Evolutionary conservation across 257 asterid genomes (phyloP).

Genomic region (Solanum clarkiae): DNA sequence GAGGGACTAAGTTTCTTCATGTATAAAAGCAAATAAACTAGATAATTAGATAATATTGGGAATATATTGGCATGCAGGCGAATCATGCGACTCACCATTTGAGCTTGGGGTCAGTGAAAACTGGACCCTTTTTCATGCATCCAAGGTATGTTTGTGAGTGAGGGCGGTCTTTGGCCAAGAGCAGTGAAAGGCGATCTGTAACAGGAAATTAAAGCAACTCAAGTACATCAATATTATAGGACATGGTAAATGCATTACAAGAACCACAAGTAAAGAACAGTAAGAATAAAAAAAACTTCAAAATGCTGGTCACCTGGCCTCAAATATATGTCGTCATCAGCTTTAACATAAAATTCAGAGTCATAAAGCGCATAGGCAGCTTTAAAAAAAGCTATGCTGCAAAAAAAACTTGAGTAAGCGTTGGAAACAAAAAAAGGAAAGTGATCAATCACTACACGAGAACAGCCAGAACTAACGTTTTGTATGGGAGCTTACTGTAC

Average conservation of each 20-base stretch:
- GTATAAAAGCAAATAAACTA: background rate
- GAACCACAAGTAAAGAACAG: background rate
- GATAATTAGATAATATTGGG: background rate
- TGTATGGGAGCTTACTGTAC: constrained; percentile 98
- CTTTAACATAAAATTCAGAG: constrained; percentile 91
- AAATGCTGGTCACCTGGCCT: constrained; percentile 59
- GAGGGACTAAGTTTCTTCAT: background rate
- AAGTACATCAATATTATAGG: background rate
- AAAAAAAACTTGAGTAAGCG: constrained; percentile 15
- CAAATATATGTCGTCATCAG: constrained; percentile 94
- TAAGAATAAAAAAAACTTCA: constrained; percentile 1
- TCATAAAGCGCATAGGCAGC: constrained; percentile 93
- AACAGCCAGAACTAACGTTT: constrained; percentile 71
- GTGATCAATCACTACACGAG: background rate
- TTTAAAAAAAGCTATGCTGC: constrained; percentile 90
- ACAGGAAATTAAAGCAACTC: background rate
- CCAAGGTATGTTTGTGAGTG: constrained; percentile 96
- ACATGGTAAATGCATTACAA: constrained; percentile 7
- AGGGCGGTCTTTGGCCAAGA: constrained; percentile 88
- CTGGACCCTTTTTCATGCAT: constrained; percentile 98
- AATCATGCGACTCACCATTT: constrained; percentile 63
- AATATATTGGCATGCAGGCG: background rate
- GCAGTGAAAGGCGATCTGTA: constrained; percentile 86
- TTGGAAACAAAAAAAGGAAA: background rate
- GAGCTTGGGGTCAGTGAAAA: constrained; percentile 82